Percentiles rank a stretch among this genome's conserved stretches.
Evolutionary conservation across 768 basidiomycete species (phyloP).

Genomic region (Russula dissimulans): DNA sequence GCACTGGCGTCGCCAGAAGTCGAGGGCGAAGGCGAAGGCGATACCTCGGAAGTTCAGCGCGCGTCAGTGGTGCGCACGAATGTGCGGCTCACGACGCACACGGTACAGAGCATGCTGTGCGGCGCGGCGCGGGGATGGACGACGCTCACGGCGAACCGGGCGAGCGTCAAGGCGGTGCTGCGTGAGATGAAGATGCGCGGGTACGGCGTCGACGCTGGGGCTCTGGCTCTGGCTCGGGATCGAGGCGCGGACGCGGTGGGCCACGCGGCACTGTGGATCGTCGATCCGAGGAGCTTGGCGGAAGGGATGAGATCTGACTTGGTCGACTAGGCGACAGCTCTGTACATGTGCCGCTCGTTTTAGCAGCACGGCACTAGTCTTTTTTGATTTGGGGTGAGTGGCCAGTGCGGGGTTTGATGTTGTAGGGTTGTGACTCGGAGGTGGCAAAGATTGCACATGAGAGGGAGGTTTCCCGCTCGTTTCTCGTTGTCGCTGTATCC

Average conservation of each 20-base stretch:
- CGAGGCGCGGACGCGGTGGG: slow-evolving; percentile 5
- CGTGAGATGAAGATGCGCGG: slow-evolving; percentile 46
- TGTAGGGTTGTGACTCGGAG: too few species aligned
- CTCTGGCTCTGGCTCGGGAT: background rate
- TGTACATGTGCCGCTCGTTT: too few species aligned
- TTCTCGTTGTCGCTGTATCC: background rate
- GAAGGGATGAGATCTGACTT: slow-evolving; percentile 42
- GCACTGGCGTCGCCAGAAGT: background rate
- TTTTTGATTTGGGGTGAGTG: too few species aligned
- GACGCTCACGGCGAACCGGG: slow-evolving; percentile 78
- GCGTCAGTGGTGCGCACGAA: slow-evolving; percentile 46
- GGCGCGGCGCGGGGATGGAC: slow-evolving; percentile 70
- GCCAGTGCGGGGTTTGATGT: too few species aligned
- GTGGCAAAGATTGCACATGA: too few species aligned
- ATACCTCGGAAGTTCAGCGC: slow-evolving; percentile 37
- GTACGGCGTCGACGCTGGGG: slow-evolving; percentile 5
- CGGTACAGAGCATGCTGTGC: slow-evolving; percentile 60
- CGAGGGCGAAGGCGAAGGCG: slow-evolving; percentile 2
- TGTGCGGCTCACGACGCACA: slow-evolving; percentile 63
- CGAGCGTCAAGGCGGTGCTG: slow-evolving; percentile 68
- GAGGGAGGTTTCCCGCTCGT: background rate
- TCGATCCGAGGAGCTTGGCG: slow-evolving; percentile 73
- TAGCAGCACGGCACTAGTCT: too few species aligned
- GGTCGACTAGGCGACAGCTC: background rate
- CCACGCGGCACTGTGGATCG: slow-evolving; percentile 51